Conservation (phyloP, 768 basidiomycete genomes). For the Xerocomellus intermedius region DNA sequence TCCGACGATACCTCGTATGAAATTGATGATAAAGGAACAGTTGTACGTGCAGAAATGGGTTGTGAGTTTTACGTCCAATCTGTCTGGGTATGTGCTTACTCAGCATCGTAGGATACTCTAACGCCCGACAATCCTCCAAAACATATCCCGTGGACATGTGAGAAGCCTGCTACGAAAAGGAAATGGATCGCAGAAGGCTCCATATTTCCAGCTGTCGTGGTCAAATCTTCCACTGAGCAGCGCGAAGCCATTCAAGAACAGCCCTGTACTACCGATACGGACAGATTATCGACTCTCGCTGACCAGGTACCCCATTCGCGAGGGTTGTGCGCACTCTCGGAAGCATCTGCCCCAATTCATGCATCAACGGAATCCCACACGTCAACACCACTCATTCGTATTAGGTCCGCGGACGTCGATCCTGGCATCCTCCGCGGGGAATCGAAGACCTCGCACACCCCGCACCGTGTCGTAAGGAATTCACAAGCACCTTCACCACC, state of each 20-base stretch:
- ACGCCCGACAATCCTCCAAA: conserved; percentile 21
- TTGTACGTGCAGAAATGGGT: conserved; percentile 35
- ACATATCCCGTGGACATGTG: conserved; percentile 31
- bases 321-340: neutral
- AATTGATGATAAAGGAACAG: conserved; percentile 34
- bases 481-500: neutral
- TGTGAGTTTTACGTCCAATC: conserved; percentile 23
- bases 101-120: conserved; percentile 18
- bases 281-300: neutral
- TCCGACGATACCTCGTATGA: conserved; percentile 38
- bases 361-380: neutral
- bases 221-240: conserved; percentile 4
- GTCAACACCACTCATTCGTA: neutral
- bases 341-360: neutral
- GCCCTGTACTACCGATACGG: neutral
- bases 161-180: conserved; percentile 16
- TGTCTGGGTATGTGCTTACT: conserved; percentile 6
- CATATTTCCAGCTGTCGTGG: conserved; percentile 23
- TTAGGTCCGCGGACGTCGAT: conserved; percentile 10
- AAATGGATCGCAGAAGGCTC: conserved; percentile 34
- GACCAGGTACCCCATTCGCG: conserved; percentile 2
- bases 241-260: neutral
- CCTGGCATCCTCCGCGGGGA: conserved; percentile 5
- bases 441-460: neutral
- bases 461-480: neutral